Conservation (phyloP, 257 asterid species). For the Mentha longifolia region DNA sequence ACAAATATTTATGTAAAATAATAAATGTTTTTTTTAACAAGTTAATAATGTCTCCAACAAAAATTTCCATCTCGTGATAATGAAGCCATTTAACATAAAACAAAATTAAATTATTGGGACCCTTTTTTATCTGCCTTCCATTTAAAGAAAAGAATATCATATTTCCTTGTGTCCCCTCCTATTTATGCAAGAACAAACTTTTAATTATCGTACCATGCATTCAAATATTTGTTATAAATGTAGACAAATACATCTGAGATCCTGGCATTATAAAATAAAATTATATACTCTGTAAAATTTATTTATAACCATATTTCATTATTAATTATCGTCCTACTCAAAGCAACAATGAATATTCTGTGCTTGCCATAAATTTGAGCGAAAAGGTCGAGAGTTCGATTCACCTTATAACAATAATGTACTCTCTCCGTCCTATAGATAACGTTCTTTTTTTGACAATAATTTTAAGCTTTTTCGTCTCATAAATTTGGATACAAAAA, state of each 20-base stretch:
- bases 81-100: background rate
- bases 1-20: background rate
- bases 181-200: background rate
- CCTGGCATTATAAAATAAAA: background rate
- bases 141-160: slow-evolving; percentile 34
- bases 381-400: no score
- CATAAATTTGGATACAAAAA: no score
- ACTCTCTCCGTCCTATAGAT: no score
- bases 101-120: slow-evolving; percentile 11
- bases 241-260: background rate
- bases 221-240: background rate
- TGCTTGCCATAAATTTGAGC: no score
- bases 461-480: no score
- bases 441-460: no score
- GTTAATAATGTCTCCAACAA: slow-evolving; percentile 17
- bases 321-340: no score
- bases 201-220: background rate
- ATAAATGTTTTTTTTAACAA: slow-evolving; percentile 2
- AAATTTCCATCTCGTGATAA: slow-evolving; percentile 3
- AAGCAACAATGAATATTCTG: no score
- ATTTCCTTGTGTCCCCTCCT: background rate
- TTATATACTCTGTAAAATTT: no score
- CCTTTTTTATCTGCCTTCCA: slow-evolving; percentile 29
- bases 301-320: no score
- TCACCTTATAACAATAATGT: no score